Evolutionary conservation across 1,139 yeast genomes (phyloP), one percentile per base, ranked within the genome.

Genomic region (Sugiyamaella novakii): DNA sequence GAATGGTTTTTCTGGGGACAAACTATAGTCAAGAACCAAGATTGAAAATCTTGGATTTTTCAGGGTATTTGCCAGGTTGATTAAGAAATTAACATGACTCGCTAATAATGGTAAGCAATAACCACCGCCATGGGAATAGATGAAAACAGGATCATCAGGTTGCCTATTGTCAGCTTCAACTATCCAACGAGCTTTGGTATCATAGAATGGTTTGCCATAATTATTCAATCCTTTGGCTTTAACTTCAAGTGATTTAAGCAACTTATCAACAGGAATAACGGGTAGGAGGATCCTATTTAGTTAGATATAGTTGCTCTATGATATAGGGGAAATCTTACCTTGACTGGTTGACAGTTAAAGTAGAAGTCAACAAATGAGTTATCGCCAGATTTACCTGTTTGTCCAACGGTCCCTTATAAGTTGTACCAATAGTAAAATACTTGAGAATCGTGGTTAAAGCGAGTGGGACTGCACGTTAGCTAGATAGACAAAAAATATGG

Each of bases 61-160:
- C 21, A 74, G 57, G 28, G 70, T 75, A 53, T 70, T 63, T 54
- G 75, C 74, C 44, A 77, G 53, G 3, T 61, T 59, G 2, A 71
- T 38, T 27, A 53, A 29, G 35, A 55, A 48, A n/a, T 47, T 42
- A 6, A 72, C 64, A 18, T 66, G 74, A 3, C 67, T 47, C 10
- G 64, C 72, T 34, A 65, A 61, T 40, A 66, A 51, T 15, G 65
- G 67, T 43, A 71, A 57, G 37, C 65, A 58, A 53, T 65, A 73
- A 0, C 76, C 77, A 25, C 78, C 78, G 6, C 78, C 78, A 55
- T 74, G 78, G 36, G 63, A 49, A 46, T 59, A 60, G 10, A 61
- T 36, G 8, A 61, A 30, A 11, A 62, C 60, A 2, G 65, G 66
- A 35, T 62, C 66, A 2, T 50, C 54, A 5, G 48, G 45, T 1